phyloP scores from a whole-genome alignment of 345 rosid genomes.

The Gossypium ekmanianum region DNA sequence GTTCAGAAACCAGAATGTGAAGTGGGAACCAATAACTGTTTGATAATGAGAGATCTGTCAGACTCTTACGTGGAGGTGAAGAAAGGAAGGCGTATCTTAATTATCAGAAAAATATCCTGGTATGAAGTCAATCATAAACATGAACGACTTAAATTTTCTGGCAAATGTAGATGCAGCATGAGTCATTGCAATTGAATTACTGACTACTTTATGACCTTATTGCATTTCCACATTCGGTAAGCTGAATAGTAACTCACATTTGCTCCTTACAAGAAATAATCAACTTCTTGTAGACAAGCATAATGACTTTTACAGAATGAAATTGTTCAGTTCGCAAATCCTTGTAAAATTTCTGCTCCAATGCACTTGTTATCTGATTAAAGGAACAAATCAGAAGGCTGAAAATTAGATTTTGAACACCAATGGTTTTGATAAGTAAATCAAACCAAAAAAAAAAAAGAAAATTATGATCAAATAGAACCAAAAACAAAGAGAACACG shows the following conservation, averaged over 20 bases:
- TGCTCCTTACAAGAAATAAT: constrained; percentile 61
- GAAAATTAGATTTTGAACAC: neutral
- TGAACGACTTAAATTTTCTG: neutral
- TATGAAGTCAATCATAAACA: neutral
- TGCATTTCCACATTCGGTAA: constrained; percentile 14
- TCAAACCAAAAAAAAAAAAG: neutral
- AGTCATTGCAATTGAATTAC: neutral
- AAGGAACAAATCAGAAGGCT: constrained; percentile 9
- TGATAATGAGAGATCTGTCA: neutral
- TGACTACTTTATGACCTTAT: neutral
- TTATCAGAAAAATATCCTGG: neutral
- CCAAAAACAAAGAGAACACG: neutral
- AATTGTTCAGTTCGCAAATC: constrained; percentile 67
- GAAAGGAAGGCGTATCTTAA: neutral
- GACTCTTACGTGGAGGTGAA: neutral
- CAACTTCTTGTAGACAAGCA: constrained; percentile 63
- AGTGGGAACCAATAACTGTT: neutral
- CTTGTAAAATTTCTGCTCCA: constrained; percentile 78
- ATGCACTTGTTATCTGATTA: constrained; percentile 58
- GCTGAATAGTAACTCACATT: constrained; percentile 47
- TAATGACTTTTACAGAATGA: constrained; percentile 50
- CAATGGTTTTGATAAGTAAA: neutral
- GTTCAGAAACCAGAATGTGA: neutral
- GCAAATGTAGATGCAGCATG: neutral
- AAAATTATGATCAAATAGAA: neutral